Evolutionary conservation across 441 rosid genomes (phyloP), one percentile per base, ranked within the genome.

Genomic region (Pelargonium exstipulatum): DNA sequence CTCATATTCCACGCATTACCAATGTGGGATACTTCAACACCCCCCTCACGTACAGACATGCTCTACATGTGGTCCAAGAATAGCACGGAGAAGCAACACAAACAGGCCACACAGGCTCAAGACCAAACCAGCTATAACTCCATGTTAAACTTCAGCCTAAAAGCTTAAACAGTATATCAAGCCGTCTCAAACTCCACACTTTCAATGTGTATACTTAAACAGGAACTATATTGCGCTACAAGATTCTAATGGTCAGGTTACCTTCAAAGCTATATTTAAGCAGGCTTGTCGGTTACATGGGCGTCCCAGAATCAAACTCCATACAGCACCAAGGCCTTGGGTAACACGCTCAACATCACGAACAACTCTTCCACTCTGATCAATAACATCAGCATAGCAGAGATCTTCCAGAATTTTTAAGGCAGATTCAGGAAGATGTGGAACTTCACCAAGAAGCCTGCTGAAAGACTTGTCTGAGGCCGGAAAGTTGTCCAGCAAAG

Each of bases 301-400:
- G 71, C 97, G 98, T 66, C 92, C 93, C 82, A 91, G 76, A 81
- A 96, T 90, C 83, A 96, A 86, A 85, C 98, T 85, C 99, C 99
- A 96, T 24, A 88, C 97, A 61, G 95, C 92, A 77, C 98, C 98
- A 74, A 96, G 98, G 64, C 99, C 99, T 79, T 96, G 99, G 51
- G 99, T 93, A 46, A 96, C 93, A 72, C 93, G 99, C 76, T 96
- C 98, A 69, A 86, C 81, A 73, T 93, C 99, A 73, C 85, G 84
- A 58, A 83, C 75, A 75, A 83, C 90, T 80, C 82, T 88, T 70
- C 92, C 96, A 73, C 71, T 71, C 64, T 81, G 72, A 82, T 86
- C 95, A 83, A 82, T 76, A 75, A 85, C 85, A 78, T 80, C 85
- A 74, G 82, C 78, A 67, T 64, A 86, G 88, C 99, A 96, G 74